Base-by-base conservation (phyloP, 208 protist species). In the Angomonas desouzai region DNA sequence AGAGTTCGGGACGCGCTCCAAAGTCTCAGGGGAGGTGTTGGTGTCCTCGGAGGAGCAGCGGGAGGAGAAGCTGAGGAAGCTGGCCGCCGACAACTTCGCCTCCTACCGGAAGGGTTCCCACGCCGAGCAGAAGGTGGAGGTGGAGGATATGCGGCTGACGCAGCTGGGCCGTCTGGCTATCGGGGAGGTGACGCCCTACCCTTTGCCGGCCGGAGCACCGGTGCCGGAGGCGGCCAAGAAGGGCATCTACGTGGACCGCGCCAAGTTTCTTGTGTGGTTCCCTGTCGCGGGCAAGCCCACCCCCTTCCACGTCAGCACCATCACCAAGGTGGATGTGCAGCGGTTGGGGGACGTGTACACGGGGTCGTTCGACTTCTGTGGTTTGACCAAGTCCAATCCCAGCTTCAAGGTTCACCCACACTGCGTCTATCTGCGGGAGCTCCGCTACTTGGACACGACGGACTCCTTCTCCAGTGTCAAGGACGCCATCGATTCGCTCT, bases 251-350 rank as follows among this genome's bases (percentile, higher is more conserved):
- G 87, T 99, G 20, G 91, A 98, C 60, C 28, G 56, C 1, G 88
- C 88, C 40, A 81, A 85, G 40, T 89, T 97, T 33, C 68, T 96
- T 13, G 72, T 94, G n/a, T 87, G 98, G 55, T 71, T 99, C 6
- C 98, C 97, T 23, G 84, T 99, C 22, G 96, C 81, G 51, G 97
- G 96, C 13, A 55, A 76, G 6, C 25, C 87, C 3, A 83, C 96
- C 6, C 94, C 97, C 18, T 98, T 99, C 63, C 98, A 99, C 69
- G 84, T 98, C n/a, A 70, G 79, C 2, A 97, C 93, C 0, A 97
- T 99, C 58, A 98, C 91, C 74, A 97, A 92, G 66, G 89, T 96
- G 13, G 85, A 90, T 11, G 84, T 97, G 34, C 82, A 82, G 36
- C 68, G 80, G 30, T 91, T 98, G 62, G 87, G 81, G 11, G 78